Evolutionary conservation across 176 grass and related monocot genomes (phyloP), one percentile per base, ranked within the genome.

Genomic region (Chloris gayana): DNA sequence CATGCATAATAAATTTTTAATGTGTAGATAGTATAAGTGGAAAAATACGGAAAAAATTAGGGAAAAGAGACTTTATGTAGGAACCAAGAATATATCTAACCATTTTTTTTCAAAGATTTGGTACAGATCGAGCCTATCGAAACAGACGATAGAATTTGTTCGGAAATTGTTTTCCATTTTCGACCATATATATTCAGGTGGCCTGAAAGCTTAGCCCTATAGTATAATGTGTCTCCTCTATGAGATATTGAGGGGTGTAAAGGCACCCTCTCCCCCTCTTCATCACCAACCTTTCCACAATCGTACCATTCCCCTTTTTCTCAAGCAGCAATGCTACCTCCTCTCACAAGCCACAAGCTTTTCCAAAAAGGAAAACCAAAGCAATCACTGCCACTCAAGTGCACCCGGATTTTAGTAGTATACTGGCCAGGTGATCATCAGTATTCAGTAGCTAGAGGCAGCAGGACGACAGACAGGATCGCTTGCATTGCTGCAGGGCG

Each of bases 301-400:
- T 76, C 31, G 72, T 64, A 70, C 78, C 34, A 21, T 62, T n/a
- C 12, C 38, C 64, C 41, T 67, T 87, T 75, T 87, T 82, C 50
- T 60, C 14, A 86, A 74, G 47, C 49, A 68, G 70, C 76, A 60
- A 74, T 80, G 42, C 18, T 41, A 32, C 24, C 32, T 29, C 69
- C 39, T 62, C 54, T n/a, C 5, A n/a, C 69, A 61, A 24, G 24
- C n/a, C 35, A 37, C 35, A 37, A 37, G 35, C 8, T 41, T 73
- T 29, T 9, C 1, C 3, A 7, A 19, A 30, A 19, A 63, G 64
- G 26, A 65, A 15, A 80, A 57, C 57, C 17, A 1, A 18, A 58
- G 18, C 17, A 15, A 67, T n/a, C 58, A 61, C 60, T 73, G 38
- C 60, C 22, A 13, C 70, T 75, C 70, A 30, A 80, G 64, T 64